These are phyloP conservation scores for Neurospora africana DNA, from an alignment of 495 filamentous ascomycete species.

Conservation along the genomic window DNA sequence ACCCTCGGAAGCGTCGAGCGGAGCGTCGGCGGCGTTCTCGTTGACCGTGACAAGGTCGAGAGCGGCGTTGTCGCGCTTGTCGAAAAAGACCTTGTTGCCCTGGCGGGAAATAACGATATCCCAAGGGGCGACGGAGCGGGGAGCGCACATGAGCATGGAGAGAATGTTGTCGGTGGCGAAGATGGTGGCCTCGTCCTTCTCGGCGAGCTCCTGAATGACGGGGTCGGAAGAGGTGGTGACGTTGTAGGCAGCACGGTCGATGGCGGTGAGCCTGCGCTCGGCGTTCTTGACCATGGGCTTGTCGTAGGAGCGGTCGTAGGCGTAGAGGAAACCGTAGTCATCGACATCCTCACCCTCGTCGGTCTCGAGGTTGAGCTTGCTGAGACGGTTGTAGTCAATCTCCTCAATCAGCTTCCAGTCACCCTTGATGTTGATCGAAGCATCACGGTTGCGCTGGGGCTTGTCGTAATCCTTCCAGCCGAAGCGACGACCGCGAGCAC, in stretches of 20 bases:
- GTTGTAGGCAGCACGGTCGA: slow-evolving; percentile 94
- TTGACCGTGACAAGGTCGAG: slow-evolving; percentile 98
- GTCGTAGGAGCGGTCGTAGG: slow-evolving; percentile 92
- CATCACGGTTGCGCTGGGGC: slow-evolving; percentile 89
- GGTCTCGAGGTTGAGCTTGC: slow-evolving; percentile 89
- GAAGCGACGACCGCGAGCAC: slow-evolving; percentile 64
- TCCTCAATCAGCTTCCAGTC: slow-evolving; percentile 96
- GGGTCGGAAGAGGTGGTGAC: slow-evolving; percentile 93
- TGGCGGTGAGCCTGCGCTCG: slow-evolving; percentile 72
- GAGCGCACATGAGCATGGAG: slow-evolving; percentile 98
- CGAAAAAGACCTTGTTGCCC: slow-evolving; percentile 93
- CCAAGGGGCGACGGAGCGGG: slow-evolving; percentile 93
- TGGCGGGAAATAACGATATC: slow-evolving; percentile 86
- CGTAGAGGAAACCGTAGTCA: slow-evolving; percentile 90
- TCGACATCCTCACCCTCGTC: slow-evolving; percentile 93
- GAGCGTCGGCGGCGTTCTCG: slow-evolving; percentile 96
- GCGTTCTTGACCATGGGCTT: slow-evolving; percentile 79
- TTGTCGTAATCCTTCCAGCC: slow-evolving; percentile 99
- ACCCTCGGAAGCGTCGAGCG: slow-evolving; percentile 78
- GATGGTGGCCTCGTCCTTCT: slow-evolving; percentile 92
- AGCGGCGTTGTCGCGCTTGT: slow-evolving; percentile 88
- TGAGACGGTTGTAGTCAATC: slow-evolving; percentile 91
- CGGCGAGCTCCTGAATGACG: slow-evolving; percentile 90
- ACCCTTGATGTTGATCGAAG: slow-evolving; percentile 84
- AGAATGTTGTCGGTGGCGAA: slow-evolving; percentile 95